A percentile compares a stretch with the other conserved stretches of the same genome.
Conservation (phyloP, 1,139 yeast genomes). For the Suhomyces bolitotheri region DNA sequence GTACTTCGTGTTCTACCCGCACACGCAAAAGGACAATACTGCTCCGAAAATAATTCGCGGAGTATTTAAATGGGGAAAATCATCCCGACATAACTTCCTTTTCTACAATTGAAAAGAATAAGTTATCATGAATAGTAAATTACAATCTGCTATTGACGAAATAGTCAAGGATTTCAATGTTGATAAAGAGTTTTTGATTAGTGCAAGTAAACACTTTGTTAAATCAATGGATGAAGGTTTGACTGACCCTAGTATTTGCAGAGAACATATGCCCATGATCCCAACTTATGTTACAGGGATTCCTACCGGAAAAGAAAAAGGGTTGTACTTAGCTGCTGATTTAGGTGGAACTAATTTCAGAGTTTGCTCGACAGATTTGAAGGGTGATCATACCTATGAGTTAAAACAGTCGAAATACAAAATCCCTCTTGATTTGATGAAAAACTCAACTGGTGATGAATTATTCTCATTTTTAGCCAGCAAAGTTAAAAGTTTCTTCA, state of each 20-base stretch:
- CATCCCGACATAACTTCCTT: background rate
- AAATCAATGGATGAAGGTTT: constrained; percentile 66
- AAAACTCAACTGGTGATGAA: constrained; percentile 50
- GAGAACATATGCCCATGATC: constrained; percentile 76
- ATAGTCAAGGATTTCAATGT: constrained; percentile 58
- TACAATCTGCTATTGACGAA: constrained; percentile 42
- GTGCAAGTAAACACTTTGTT: constrained; percentile 65
- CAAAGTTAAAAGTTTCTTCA: constrained; percentile 62
- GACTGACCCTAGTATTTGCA: constrained; percentile 32
- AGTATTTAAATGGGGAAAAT: constrained; percentile 1
- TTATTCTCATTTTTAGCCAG: constrained; percentile 75
- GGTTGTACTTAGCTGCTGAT: constrained; percentile 78
- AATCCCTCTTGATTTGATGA: constrained; percentile 73
- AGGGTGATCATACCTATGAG: constrained; percentile 77
- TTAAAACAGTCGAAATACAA: constrained; percentile 71
- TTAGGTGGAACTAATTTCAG: constrained; percentile 89
- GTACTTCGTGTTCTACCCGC: constrained; percentile 2
- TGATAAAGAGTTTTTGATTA: constrained; percentile 49
- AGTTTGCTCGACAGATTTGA: constrained; percentile 77
- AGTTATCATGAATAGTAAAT: constrained; percentile 28
- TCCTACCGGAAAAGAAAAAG: constrained; percentile 81
- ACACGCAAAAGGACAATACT: constrained; percentile 9
- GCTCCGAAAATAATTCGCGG: constrained; percentile 12
- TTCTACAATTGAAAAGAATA: background rate
- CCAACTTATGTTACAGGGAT: constrained; percentile 80